A percentile compares a stretch with the other conserved stretches of the same genome.
These are phyloP conservation scores for Epichloe sp. DNA, from an alignment of 2,329 filamentous ascomycete genomes.

Conservation along the genomic window DNA sequence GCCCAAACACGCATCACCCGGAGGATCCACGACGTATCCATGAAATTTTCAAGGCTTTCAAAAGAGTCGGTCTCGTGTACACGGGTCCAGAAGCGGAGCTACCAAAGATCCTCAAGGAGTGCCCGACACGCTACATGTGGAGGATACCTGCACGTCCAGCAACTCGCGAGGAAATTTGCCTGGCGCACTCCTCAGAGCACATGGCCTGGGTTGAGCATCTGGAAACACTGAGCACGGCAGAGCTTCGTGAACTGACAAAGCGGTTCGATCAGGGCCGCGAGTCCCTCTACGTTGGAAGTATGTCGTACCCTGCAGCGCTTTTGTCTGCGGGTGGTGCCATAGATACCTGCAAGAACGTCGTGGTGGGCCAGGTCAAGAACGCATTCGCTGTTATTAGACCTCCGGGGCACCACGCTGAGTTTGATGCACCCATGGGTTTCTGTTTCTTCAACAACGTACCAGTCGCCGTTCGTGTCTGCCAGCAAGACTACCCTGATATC, in stretches of 20 bases:
- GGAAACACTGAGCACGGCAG: slow-evolving; percentile 39
- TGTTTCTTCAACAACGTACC: slow-evolving; percentile 98
- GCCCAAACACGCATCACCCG: slow-evolving; percentile 67
- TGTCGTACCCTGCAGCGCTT: slow-evolving; percentile 68
- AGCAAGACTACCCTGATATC: slow-evolving; percentile 61
- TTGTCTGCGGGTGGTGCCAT: slow-evolving; percentile 88
- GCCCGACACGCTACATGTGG: slow-evolving; percentile 52
- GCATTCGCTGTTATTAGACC: slow-evolving; percentile 91
- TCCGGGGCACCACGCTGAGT: slow-evolving; percentile 90
- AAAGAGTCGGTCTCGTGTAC: slow-evolving; percentile 65
- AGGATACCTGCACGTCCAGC: slow-evolving; percentile 70
- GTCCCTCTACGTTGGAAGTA: slow-evolving; percentile 70
- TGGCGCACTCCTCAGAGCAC: slow-evolving; percentile 67
- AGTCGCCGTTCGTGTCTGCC: slow-evolving; percentile 79
- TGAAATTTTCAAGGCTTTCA: slow-evolving; percentile 83
- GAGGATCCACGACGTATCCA: slow-evolving; percentile 90
- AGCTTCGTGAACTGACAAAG: slow-evolving; percentile 55
- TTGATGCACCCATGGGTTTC: slow-evolving; percentile 77
- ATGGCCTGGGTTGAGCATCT: slow-evolving; percentile 61
- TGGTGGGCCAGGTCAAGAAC: slow-evolving; percentile 74
- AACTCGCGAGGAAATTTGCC: slow-evolving; percentile 63
- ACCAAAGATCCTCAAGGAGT: slow-evolving; percentile 34
- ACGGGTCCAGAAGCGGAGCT: slow-evolving; percentile 43
- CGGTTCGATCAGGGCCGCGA: slow-evolving; percentile 51
- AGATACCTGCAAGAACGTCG: slow-evolving; percentile 87